Evolutionary conservation across 805 yeast species (phyloP), one percentile per base, ranked within the genome.

Genomic region (Kluyveromyces siamensis): DNA sequence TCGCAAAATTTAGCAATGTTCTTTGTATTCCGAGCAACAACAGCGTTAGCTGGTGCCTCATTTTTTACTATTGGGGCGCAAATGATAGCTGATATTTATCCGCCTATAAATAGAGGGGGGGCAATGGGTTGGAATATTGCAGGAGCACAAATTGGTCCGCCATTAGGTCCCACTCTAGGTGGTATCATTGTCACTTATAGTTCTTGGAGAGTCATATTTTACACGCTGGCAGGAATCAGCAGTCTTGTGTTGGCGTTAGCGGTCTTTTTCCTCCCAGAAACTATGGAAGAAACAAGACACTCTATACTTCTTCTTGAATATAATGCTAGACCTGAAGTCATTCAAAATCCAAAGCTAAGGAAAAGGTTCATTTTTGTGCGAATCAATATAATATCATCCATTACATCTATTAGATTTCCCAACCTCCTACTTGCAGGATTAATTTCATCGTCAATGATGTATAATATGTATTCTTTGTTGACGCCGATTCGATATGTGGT

Each of bases 401-500:
- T 75, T 35, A 38, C 48, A 3, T 71, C 77, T 3, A 63, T 77
- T 45, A 66, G 61, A 45, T 71, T 71, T 55, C 71, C 72, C 8
- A 76, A 72, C 47, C 55, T 79, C 46, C 54, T 70, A 2, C 61
- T 75, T 11, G 77, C 74, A 25, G 77, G 74, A 2, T 54, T 72
- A 27, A 60, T 74, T 6, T 63, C 72, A n/a, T 58, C 66, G 40
- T 61, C 76, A 0, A 54, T 76, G 19, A 56, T 69, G 35, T 79
- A 70, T 64, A 73, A 71, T 52, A 77, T 78, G 83, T 77, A 73
- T 55, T 59, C 71, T 3, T 53, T 77, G 17, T 59, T 77, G 46
- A 79, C 83, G 0, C 84, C 84, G 1, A 77, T 79, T 40, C 60
- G 82, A 53, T 69, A 72, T 41, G 79, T 79, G 9, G 71, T 79